Evolutionary conservation across 2,329 filamentous ascomycete species (phyloP), one percentile per base, ranked within the genome.

Genomic region (Colletotrichum spinosum): DNA sequence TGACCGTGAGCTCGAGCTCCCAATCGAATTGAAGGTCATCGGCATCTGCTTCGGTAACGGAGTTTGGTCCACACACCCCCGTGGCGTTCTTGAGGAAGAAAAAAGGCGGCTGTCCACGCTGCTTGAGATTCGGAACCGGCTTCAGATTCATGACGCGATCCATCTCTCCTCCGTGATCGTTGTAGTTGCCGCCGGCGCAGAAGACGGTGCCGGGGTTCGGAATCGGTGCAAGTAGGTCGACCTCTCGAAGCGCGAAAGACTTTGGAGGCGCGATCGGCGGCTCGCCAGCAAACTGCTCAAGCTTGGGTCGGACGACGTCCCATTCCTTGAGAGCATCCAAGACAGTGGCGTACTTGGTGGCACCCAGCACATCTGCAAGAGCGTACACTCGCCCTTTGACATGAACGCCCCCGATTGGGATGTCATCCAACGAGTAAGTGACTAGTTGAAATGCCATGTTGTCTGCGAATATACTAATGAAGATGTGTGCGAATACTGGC

Each of bases 41-140:
- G n/a, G 35, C 15, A 51, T 37, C 49, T 17, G 17, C n/a, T 15
- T 38, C 15, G 33, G 35, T 51, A 13, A 9, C 7, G 13, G 34
- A 51, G n/a, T n/a, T 33, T 37, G 49, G 49, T 8, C 49, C 49
- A n/a, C 49, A 39, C 9, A 51, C 34, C 8, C 35, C 49, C 34
- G 35, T n/a, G 35, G 49, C 13, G n/a, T 51, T 51, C 4, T 51
- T 51, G n/a, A 51, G 33, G 34, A 51, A 51, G 49, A 39, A 51
- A 4, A 51, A 51, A 17, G 35, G 49, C 6, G 49, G 49, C 49
- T 51, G 13, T 10, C 49, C 49, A n/a, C 49, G 34, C 34, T 38
- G 34, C n/a, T 39, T 51, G 17, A 51, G n/a, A 13, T 15, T 51
- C 38, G 49, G 33, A 38, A 9, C 33, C 10, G 49, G 34, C 35